Conservation (phyloP, 306 rosid species). For the Inga leiocalycina region DNA sequence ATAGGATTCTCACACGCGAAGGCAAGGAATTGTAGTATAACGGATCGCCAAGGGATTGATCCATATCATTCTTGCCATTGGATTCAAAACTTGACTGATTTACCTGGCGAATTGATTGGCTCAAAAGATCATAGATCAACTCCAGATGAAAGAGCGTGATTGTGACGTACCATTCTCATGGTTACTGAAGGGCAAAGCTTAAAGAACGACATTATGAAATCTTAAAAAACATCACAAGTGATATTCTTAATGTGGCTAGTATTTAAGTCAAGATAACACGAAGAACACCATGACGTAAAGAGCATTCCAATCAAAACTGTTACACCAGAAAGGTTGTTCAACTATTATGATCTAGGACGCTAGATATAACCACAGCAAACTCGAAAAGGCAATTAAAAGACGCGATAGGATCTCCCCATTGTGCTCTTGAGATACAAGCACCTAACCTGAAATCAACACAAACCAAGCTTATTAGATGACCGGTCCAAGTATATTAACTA, state of each 20-base stretch:
- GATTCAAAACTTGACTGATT: not conserved
- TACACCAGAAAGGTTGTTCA: constrained; percentile 1
- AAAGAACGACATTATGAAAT: not conserved
- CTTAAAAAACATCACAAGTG: not conserved
- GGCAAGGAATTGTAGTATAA: not conserved
- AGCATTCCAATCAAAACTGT: constrained; percentile 4
- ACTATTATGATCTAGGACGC: not conserved
- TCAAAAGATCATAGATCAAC: too few species aligned
- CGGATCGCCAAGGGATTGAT: not conserved
- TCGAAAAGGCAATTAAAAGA: constrained; percentile 7
- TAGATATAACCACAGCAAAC: constrained; percentile 3
- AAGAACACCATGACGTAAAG: not conserved
- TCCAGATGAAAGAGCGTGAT: not conserved
- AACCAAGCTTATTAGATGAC: not conserved
- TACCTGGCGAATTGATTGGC: not conserved
- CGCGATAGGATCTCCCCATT: constrained; percentile 31
- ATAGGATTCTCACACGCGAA: not conserved
- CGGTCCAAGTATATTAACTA: not conserved
- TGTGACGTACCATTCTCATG: too few species aligned
- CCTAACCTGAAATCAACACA: constrained; percentile 27
- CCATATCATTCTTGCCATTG: not conserved
- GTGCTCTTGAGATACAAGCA: constrained; percentile 38
- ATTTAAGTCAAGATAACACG: not conserved
- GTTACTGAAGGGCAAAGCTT: not conserved
- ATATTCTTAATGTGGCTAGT: not conserved